Conservation (phyloP, 768 basidiomycete species). For the Stropharia rugosoannulata region DNA sequence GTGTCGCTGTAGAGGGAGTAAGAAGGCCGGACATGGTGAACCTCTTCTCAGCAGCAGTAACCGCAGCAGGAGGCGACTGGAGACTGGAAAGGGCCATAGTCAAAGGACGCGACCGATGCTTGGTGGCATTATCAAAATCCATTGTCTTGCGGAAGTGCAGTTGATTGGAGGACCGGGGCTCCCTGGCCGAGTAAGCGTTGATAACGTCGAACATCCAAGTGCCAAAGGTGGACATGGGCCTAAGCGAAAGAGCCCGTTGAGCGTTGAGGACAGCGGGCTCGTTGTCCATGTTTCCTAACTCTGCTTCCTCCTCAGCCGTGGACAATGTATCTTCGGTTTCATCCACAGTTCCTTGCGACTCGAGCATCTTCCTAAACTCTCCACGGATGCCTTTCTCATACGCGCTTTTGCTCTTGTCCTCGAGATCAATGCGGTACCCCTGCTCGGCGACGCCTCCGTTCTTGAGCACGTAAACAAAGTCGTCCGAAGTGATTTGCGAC, state of each 20-base stretch:
- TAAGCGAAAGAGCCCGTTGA: not conserved
- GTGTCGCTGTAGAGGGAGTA: not conserved
- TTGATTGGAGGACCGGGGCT: not conserved
- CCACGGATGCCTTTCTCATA: constrained; percentile 34
- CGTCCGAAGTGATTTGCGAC: constrained; percentile 66
- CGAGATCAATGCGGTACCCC: constrained; percentile 83
- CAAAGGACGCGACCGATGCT: not conserved
- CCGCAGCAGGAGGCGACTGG: not conserved
- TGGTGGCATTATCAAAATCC: not conserved
- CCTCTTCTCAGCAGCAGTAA: not conserved
- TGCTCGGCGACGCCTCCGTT: constrained; percentile 81
- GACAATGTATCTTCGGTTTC: not conserved
- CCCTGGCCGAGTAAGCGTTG: constrained; percentile 47
- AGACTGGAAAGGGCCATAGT: not conserved
- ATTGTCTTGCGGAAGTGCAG: not conserved
- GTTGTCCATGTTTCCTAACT: not conserved
- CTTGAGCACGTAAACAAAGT: constrained; percentile 93
- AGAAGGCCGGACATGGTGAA: not conserved
- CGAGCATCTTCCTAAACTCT: constrained; percentile 73
- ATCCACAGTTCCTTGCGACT: constrained; percentile 39
- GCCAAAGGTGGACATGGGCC: constrained; percentile 43
- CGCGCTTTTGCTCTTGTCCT: constrained; percentile 29
- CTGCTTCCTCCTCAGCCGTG: not conserved
- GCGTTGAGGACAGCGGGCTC: not conserved
- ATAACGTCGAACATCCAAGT: constrained; percentile 87